A percentile compares a stretch with the other conserved stretches of the same genome.
These are phyloP conservation scores for Hydnomerulius pinastri DNA, from an alignment of 768 basidiomycete genomes.

Conservation along the genomic window DNA sequence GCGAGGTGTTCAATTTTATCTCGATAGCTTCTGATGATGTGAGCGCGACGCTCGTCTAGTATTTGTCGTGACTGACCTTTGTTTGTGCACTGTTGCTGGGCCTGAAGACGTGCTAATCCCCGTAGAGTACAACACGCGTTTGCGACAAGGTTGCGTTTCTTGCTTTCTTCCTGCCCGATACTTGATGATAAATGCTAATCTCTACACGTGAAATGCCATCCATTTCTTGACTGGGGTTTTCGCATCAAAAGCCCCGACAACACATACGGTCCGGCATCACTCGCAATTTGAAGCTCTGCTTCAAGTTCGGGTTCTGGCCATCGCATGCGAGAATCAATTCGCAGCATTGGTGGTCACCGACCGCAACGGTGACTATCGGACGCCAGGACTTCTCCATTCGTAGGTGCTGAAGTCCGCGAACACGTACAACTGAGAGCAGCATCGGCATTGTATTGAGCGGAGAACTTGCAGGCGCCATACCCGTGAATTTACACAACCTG, in stretches of 20 bases:
- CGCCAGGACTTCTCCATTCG: slow-evolving; percentile 67
- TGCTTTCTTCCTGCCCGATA: slow-evolving; percentile 65
- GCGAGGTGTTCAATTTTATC: slow-evolving; percentile 41
- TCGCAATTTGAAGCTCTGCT: slow-evolving; percentile 54
- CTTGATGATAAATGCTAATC: slow-evolving; percentile 57
- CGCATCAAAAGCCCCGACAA: not conserved
- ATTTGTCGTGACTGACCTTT: slow-evolving; percentile 39
- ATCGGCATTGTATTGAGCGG: not conserved
- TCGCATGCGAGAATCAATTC: slow-evolving; percentile 66
- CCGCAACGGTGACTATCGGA: slow-evolving; percentile 60
- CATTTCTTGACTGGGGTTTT: slow-evolving; percentile 39
- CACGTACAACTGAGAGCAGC: slow-evolving; percentile 36
- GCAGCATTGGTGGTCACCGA: slow-evolving; percentile 51
- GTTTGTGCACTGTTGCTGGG: slow-evolving; percentile 35
- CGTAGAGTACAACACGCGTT: slow-evolving; percentile 49
- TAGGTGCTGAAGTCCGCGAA: slow-evolving; percentile 40
- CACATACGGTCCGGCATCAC: slow-evolving; percentile 19
- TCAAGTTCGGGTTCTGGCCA: slow-evolving; percentile 71
- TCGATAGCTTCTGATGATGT: slow-evolving; percentile 38
- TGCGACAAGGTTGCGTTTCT: slow-evolving; percentile 57
- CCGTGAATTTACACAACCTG: slow-evolving; percentile 16
- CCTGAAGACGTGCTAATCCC: slow-evolving; percentile 54
- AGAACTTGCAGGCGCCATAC: too few species aligned
- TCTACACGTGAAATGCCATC: slow-evolving; percentile 44
- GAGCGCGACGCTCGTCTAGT: slow-evolving; percentile 2